Conservation (phyloP, 345 rosid species). For the Dipteronia dyeriana region DNA sequence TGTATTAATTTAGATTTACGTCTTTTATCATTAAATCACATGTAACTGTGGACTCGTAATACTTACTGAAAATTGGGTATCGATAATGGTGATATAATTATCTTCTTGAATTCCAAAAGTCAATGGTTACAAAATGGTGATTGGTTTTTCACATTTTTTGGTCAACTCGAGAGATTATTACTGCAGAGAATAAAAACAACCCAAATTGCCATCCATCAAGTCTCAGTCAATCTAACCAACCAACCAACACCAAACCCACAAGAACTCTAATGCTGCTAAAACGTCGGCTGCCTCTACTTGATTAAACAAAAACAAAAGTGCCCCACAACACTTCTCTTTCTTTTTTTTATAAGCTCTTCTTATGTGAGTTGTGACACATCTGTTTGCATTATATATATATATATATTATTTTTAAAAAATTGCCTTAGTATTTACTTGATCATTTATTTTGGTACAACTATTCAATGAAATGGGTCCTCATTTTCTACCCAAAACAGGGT, state of each 20-base stretch:
- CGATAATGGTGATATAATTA: not conserved
- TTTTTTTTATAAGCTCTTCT: not conserved
- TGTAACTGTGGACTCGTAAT: too few relatives aligned
- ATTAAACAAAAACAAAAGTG: not conserved
- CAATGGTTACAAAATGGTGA: slow-evolving; percentile 16
- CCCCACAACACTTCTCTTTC: not conserved
- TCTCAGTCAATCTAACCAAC: slow-evolving; percentile 8
- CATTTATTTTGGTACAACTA: not conserved
- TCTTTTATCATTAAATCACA: too few relatives aligned
- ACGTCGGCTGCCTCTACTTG: not conserved
- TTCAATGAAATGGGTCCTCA: slow-evolving; percentile 4
- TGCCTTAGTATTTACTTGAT: not conserved
- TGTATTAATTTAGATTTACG: too few relatives aligned
- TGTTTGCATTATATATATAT: too few relatives aligned
- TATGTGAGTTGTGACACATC: too few relatives aligned
- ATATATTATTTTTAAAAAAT: too few relatives aligned
- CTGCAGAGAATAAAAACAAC: not conserved
- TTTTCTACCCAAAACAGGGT: not conserved
- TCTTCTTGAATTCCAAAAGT: slow-evolving; percentile 4
- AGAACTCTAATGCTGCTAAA: not conserved
- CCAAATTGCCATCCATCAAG: slow-evolving; percentile 2
- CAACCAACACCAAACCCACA: not conserved
- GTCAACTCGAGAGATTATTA: slow-evolving; percentile 7
- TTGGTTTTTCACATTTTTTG: not conserved
- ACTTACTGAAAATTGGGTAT: too few relatives aligned